These are phyloP conservation scores for Arachis monticola DNA, from an alignment of 331 rosid species.

Conservation along the genomic window DNA sequence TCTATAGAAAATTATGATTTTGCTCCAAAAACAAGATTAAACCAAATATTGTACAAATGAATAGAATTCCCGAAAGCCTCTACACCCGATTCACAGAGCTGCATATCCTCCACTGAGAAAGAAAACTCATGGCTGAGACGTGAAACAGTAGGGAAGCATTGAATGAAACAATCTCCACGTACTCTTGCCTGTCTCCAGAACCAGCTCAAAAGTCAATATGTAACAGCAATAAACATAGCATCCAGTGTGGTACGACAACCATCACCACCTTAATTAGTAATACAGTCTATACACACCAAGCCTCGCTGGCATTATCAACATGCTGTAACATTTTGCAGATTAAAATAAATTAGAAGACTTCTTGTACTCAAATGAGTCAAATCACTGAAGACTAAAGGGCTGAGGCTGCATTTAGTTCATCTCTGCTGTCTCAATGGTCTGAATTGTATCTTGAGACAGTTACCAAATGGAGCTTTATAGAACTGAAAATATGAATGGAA, in stretches of 20 bases:
- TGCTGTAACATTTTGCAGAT: slow-evolving; percentile 47
- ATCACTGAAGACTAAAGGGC: no score
- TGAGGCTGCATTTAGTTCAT: no score
- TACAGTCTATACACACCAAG: slow-evolving; percentile 53
- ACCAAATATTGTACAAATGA: slow-evolving; percentile 67
- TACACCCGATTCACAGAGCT: slow-evolving; percentile 54
- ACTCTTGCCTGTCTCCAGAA: slow-evolving; percentile 40
- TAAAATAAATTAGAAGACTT: slow-evolving; percentile 17
- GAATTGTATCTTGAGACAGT: no score
- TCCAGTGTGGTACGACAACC: slow-evolving; percentile 40
- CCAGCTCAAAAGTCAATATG: slow-evolving; percentile 51
- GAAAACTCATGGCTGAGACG: slow-evolving; percentile 44
- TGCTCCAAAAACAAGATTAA: slow-evolving; percentile 52
- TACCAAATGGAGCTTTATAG: background rate
- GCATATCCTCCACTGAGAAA: slow-evolving; percentile 59
- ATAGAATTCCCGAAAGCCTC: slow-evolving; percentile 59
- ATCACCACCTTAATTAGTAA: slow-evolving; percentile 39
- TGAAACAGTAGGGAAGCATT: slow-evolving; percentile 36
- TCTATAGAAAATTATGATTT: slow-evolving; percentile 38
- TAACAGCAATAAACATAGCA: slow-evolving; percentile 37
- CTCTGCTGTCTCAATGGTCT: no score
- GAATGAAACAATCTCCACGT: slow-evolving; percentile 34
- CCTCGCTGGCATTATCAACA: slow-evolving; percentile 44
- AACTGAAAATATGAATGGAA: slow-evolving; percentile 14
- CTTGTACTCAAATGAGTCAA: slow-evolving; percentile 10